Percentiles rank a stretch among this genome's conserved stretches.
These are phyloP conservation scores for Thielaviopsis populi DNA, from an alignment of 2,329 filamentous ascomycete species.

Conservation along the genomic window DNA sequence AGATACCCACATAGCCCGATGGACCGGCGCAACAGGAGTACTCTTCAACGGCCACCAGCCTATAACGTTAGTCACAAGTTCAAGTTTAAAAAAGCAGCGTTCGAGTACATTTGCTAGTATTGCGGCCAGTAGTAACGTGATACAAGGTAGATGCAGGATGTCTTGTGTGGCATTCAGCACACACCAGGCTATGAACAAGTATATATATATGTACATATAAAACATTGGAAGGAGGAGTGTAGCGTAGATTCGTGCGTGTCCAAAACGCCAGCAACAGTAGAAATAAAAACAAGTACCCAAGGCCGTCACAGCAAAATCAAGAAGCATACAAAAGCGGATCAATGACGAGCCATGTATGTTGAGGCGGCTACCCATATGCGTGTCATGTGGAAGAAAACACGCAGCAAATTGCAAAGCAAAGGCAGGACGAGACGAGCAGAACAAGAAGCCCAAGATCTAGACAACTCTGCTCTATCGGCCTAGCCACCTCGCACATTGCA, in stretches of 20 bases:
- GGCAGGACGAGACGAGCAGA: background rate
- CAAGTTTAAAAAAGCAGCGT: too few relatives aligned
- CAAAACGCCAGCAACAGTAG: background rate
- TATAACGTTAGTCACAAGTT: too few relatives aligned
- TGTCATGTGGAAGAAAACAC: too few relatives aligned
- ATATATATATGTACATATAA: background rate
- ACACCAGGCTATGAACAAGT: background rate
- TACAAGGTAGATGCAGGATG: background rate
- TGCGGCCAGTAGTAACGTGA: background rate
- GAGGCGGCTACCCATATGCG: too few relatives aligned
- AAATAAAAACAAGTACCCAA: background rate
- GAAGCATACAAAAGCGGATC: background rate
- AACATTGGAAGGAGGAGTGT: background rate
- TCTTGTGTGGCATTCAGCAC: background rate
- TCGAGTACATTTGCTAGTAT: too few relatives aligned
- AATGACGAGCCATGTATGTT: too few relatives aligned
- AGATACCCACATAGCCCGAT: too few relatives aligned
- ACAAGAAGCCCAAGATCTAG: background rate
- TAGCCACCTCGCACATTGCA: background rate
- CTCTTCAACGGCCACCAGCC: too few relatives aligned
- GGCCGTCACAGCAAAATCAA: background rate
- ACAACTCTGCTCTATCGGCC: background rate
- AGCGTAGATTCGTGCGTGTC: slow-evolving; percentile 2
- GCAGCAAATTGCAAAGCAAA: background rate
- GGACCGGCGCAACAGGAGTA: too few relatives aligned